Evolutionary conservation across 2,329 filamentous ascomycete genomes (phyloP), one percentile per base, ranked within the genome.

Genomic region (Alternaria incomplexa): DNA sequence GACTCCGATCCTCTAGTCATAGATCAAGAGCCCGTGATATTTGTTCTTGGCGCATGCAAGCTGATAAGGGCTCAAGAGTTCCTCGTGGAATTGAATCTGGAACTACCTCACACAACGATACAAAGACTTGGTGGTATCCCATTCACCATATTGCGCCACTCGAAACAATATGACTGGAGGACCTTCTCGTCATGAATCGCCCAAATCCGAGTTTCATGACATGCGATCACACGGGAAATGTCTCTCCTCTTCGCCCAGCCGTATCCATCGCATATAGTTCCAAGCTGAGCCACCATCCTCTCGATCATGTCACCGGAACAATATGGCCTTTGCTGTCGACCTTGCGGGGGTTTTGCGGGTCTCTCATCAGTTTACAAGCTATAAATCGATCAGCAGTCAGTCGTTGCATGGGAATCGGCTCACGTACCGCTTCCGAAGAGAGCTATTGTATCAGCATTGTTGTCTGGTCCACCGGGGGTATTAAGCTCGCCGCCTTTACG

Each of bases 1-100:
- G 40, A 20, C 40, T n/a, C 40, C 17, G 40, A 28, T 28, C 26
- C 26, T 11, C 26, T 28, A 11, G 26, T 11, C 26, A 11, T 45
- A 11, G 43, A 45, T 12, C 17, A 45, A 12, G 17, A 45, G 43
- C 7, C 43, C 43, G 17, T 45, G 17, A 20, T 45, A 20, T 45
- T 45, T 17, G 20, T 45, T 23, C n/a, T 45, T 23, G 20, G 43
- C 17, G 43, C 43, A 45, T 17, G 15, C 13, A 45, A 45, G 20
- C 43, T 45, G 11, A 17, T 45, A 17, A 45, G 15, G 43, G 43
- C 43, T 10, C 62, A 45, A 15, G 10, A 46, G 13, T 58, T 62
- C 30, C 36, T 51, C 45, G 48, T 67, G 22, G 62, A 65, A 30
- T 15, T 65, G 13, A 65, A 65, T 25, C 12, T 61, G 6, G 32